Conservation (phyloP, 2,329 filamentous ascomycete species). For the Venturia pyrina region DNA sequence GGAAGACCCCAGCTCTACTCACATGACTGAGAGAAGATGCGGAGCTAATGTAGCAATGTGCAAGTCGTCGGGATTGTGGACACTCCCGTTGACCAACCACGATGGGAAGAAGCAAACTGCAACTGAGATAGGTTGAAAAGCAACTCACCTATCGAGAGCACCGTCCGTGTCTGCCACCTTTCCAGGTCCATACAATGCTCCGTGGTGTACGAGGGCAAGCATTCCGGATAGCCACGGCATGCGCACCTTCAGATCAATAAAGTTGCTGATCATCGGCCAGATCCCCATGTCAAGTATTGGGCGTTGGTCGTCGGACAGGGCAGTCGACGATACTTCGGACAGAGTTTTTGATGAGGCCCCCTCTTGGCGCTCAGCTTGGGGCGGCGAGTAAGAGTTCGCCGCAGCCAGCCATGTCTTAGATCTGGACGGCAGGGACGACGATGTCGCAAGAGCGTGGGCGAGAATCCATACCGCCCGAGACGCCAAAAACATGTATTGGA, state of each 20-base stretch:
- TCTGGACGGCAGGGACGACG: constrained; percentile 56
- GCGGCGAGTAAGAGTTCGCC: constrained; percentile 1
- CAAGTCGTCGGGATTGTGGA: constrained; percentile 15
- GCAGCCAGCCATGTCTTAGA: constrained; percentile 21
- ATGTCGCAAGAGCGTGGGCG: constrained; percentile 53
- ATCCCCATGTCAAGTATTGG: constrained; percentile 68
- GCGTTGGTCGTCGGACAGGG: constrained; percentile 27
- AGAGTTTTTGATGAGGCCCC: not conserved
- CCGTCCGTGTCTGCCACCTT: constrained; percentile 65
- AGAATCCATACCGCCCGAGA: constrained; percentile 58
- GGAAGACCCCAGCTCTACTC: not conserved
- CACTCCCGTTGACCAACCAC: constrained; percentile 23
- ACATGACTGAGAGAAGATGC: constrained; percentile 6
- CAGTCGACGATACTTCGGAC: constrained; percentile 5
- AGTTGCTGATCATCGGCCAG: constrained; percentile 62
- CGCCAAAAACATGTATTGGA: constrained; percentile 40
- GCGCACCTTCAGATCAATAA: constrained; percentile 64
- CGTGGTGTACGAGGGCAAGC: constrained; percentile 66
- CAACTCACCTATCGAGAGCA: constrained; percentile 79
- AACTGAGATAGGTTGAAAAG: constrained; percentile 21
- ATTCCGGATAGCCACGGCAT: constrained; percentile 86
- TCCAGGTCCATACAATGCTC: constrained; percentile 63
- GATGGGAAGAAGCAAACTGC: constrained; percentile 14
- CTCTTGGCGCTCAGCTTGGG: constrained; percentile 1
- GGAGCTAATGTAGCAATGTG: constrained; percentile 7